Conservation (phyloP, 768 basidiomycete genomes). For the Panaeolus papilionaceus region DNA sequence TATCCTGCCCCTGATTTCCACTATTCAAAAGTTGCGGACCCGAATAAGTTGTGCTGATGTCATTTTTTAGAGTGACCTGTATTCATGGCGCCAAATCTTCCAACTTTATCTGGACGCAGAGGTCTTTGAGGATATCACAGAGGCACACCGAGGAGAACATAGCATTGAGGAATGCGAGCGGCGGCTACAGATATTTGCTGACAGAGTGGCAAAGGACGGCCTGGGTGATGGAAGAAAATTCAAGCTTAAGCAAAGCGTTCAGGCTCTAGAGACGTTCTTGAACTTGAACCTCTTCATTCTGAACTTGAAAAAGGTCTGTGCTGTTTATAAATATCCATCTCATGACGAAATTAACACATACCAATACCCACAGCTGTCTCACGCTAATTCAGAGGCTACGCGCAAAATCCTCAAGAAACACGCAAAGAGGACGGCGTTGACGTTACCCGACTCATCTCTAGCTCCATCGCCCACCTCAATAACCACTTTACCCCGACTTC, state of each 20-base stretch:
- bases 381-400: slow-evolving; percentile 87
- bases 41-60: background rate
- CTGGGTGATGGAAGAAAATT: slow-evolving; percentile 61
- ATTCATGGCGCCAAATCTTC: slow-evolving; percentile 91
- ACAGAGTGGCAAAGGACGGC: slow-evolving; percentile 60
- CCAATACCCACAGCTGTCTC: slow-evolving; percentile 61
- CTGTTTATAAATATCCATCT: background rate
- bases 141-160: slow-evolving; percentile 70
- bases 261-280: slow-evolving; percentile 73
- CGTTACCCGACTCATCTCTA: slow-evolving; percentile 50
- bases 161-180: slow-evolving; percentile 72
- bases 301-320: slow-evolving; percentile 75
- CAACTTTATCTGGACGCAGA: slow-evolving; percentile 85
- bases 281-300: slow-evolving; percentile 80
- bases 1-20: background rate
- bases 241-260: slow-evolving; percentile 59
- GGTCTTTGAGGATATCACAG: slow-evolving; percentile 79
- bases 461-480: slow-evolving; percentile 23
- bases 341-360: slow-evolving; percentile 1
- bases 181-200: slow-evolving; percentile 67
- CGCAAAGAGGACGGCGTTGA: slow-evolving; percentile 85
- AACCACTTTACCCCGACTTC: slow-evolving; percentile 42
- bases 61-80: slow-evolving; percentile 64
- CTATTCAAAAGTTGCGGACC: background rate
- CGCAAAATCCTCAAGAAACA: slow-evolving; percentile 96